Evolutionary conservation across 2,329 filamentous ascomycete species (phyloP), one percentile per base, ranked within the genome.

Genomic region (Monosporascus cannonballus): DNA sequence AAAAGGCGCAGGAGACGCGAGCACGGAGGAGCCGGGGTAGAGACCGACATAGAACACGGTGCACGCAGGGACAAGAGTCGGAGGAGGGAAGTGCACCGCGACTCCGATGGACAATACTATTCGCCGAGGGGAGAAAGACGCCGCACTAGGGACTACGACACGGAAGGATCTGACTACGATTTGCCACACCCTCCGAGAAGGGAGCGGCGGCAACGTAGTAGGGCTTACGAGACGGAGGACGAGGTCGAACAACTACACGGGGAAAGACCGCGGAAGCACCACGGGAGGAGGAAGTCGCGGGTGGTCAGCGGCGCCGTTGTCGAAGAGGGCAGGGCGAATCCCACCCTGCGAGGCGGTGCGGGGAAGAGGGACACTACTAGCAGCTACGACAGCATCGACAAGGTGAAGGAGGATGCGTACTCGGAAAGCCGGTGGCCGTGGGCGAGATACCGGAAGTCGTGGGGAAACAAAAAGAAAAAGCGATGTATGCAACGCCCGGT

Each of bases 261-360:
- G 41, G 61, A 61, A 52, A 52, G 51, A 20, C 58, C 60, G 48
- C 55, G 61, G 59, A 73, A 60, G 56, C 68, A 67, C 15, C 65
- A 64, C 50, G 70, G 71, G 48, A 68, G 68, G 42, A 78, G 76
- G 58, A 81, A 83, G 63, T 77, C 76, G 52, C 74, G 87, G 55
- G 75, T 88, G n/a, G 84, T 87, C 20, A 90, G 86, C 56, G 86
- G 86, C 20, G 84, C 84, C 0, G 71, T 86, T 18, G 72, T 87
- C 59, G 87, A 90, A 63, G 86, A 90, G 66, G 86, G 86, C 0
- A 69, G 73, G n/a, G 69, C 69, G 6, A 65, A 59, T 20, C 68
- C 69, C 6, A 68, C 66, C 2, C 50, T 79, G 6, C 67, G 77
- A 54, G 77, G 77, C 5, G 76, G 76, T 3, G 58, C 56, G 37